A percentile compares a stretch with the other conserved stretches of the same genome.
Conservation (phyloP, 768 basidiomycete species). For the Phlebiopsis gigantea region DNA sequence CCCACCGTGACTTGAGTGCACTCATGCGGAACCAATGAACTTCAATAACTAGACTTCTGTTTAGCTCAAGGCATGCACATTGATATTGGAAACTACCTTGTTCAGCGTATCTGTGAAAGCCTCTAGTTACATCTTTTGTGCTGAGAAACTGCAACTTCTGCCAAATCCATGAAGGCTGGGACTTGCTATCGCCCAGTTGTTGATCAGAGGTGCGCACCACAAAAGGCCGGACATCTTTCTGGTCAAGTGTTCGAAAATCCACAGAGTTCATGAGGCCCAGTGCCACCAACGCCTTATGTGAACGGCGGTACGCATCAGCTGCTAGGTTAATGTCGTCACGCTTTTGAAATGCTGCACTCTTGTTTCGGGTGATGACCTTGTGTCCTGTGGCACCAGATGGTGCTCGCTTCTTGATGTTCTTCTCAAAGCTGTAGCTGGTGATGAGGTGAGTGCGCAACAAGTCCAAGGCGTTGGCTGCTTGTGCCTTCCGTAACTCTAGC, state of each 20-base stretch:
- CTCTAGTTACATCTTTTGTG: not conserved
- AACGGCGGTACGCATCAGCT: not conserved
- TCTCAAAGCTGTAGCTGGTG: not conserved
- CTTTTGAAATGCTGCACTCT: not conserved
- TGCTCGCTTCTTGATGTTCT: not conserved
- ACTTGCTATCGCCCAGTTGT: slow-evolving; percentile 1
- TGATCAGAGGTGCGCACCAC: not conserved
- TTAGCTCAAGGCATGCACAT: not conserved
- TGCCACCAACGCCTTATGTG: not conserved
- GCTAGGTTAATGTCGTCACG: not conserved
- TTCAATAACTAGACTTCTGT: not conserved
- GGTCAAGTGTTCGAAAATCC: not conserved
- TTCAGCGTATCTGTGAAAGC: not conserved
- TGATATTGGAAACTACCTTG: not conserved
- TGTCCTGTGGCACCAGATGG: not conserved
- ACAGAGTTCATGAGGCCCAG: not conserved
- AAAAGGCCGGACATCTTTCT: not conserved
- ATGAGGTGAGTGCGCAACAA: not conserved
- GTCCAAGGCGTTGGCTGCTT: not conserved
- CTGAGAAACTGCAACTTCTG: not conserved
- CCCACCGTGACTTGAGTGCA: not conserved
- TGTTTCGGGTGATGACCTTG: not conserved
- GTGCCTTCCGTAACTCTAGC: not conserved
- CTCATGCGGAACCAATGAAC: slow-evolving; percentile 8
- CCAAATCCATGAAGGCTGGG: slow-evolving; percentile 11